Conservation (phyloP, 2,329 filamentous ascomycete genomes). For the Neofusicoccum cordaticola region DNA sequence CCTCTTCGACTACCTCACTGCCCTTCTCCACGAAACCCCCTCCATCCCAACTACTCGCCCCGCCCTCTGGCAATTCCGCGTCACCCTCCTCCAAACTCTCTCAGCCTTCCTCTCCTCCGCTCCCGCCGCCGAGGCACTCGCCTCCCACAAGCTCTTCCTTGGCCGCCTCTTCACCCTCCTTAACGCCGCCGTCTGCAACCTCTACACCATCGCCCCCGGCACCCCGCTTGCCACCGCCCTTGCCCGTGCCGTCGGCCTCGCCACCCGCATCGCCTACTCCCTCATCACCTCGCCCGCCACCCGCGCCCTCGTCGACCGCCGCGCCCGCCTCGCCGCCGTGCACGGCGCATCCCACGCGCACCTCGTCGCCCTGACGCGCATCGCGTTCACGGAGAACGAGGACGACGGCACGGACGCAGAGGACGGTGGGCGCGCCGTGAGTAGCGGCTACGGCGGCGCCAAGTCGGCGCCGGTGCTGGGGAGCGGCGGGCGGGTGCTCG, state of each 20-base stretch:
- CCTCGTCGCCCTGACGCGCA: conserved; percentile 71
- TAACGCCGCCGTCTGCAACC: conserved; percentile 65
- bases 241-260: conserved; percentile 55
- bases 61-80: conserved; percentile 42
- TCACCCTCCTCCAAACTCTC: conserved; percentile 40
- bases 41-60: neutral
- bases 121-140: conserved; percentile 65
- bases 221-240: conserved; percentile 39
- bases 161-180: conserved; percentile 73
- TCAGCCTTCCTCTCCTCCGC: conserved; percentile 41
- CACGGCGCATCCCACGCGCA: conserved; percentile 78
- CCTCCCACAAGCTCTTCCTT: conserved; percentile 65
- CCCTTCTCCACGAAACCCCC: neutral
- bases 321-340: conserved; percentile 66
- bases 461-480: neutral
- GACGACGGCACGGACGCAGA: neutral
- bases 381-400: conserved; percentile 72
- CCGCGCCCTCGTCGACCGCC: conserved; percentile 56
- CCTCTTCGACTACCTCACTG: neutral
- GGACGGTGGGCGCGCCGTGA: neutral
- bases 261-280: conserved; percentile 60
- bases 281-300: conserved; percentile 60
- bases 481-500: conserved; percentile 62
- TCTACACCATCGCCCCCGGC: conserved; percentile 46
- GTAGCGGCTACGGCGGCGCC: neutral